Evolutionary conservation across 169 alveolate genomes (phyloP).

Genomic region (Plasmodium vivax): DNA sequence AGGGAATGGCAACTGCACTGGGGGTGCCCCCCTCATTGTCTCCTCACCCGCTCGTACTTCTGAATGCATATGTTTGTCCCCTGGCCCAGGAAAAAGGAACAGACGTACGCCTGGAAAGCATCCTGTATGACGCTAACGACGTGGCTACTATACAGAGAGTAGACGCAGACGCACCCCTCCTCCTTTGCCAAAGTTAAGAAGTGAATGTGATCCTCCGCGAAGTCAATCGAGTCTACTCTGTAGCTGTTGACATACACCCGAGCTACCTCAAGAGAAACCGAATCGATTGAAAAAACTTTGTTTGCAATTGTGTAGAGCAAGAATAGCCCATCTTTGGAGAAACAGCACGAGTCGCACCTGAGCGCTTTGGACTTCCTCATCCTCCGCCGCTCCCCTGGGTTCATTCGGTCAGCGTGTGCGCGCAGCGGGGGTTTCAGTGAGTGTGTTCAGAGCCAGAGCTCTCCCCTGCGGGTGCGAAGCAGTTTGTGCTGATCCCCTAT

Average conservation of each 20-base stretch:
- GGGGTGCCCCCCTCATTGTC: background rate
- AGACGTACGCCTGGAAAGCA: constrained; percentile 3
- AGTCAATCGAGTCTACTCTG: constrained; percentile 15
- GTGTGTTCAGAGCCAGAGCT: background rate
- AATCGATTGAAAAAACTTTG: constrained; percentile 19
- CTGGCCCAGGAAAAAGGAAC: constrained; percentile 12
- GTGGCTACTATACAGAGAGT: constrained; percentile 13
- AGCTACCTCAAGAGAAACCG: background rate
- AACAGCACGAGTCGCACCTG: constrained; percentile 18
- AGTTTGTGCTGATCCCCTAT: background rate
- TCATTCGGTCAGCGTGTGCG: background rate
- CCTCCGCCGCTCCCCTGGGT: background rate
- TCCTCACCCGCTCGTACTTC: constrained; percentile 36
- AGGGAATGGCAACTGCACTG: background rate
- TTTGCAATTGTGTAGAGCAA: constrained; percentile 20
- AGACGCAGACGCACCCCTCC: constrained; percentile 28
- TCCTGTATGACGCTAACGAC: constrained; percentile 9
- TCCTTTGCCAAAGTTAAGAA: constrained; percentile 15
- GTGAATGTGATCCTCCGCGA: constrained; percentile 35
- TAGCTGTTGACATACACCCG: constrained; percentile 30
- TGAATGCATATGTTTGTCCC: constrained; percentile 2
- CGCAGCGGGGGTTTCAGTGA: background rate
- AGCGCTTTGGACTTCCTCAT: background rate
- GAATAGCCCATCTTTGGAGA: constrained; percentile 45
- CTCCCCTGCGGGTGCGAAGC: background rate